Evolutionary conservation across 1,139 yeast genomes (phyloP).

Genomic region (Saccharomyces hybrid): DNA sequence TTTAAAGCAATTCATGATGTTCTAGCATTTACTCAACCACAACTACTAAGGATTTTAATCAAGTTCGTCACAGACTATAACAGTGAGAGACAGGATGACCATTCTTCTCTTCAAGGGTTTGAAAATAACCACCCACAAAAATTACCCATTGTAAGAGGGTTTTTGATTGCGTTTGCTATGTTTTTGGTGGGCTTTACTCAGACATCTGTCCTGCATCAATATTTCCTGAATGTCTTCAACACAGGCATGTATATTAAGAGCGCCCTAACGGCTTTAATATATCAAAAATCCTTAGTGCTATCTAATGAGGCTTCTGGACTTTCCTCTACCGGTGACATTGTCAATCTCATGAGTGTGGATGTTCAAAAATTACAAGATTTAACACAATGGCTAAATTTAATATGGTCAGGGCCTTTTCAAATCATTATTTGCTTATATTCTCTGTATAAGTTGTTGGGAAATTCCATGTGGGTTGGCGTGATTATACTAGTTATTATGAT

Average conservation of each 20-base stretch:
- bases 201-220: slow-evolving; percentile 83
- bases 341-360: slow-evolving; percentile 93
- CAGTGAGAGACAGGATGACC: slow-evolving; percentile 32
- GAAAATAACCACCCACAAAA: slow-evolving; percentile 27
- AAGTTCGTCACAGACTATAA: slow-evolving; percentile 74
- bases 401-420: slow-evolving; percentile 98
- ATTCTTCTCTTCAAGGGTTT: slow-evolving; percentile 8
- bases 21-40: slow-evolving; percentile 85
- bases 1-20: slow-evolving; percentile 74
- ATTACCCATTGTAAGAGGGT: slow-evolving; percentile 66
- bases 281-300: slow-evolving; percentile 68
- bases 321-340: slow-evolving; percentile 93
- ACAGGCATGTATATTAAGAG: slow-evolving; percentile 86
- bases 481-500: slow-evolving; percentile 73
- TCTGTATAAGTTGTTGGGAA: slow-evolving; percentile 68
- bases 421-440: slow-evolving; percentile 70
- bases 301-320: slow-evolving; percentile 77
- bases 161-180: slow-evolving; percentile 78
- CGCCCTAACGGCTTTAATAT: slow-evolving; percentile 69
- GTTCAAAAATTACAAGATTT: slow-evolving; percentile 89
- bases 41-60: slow-evolving; percentile 65
- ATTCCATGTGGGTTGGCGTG: slow-evolving; percentile 97
- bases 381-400: slow-evolving; percentile 74
- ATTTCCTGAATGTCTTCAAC: slow-evolving; percentile 81
- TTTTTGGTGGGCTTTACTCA: slow-evolving; percentile 74